These are phyloP conservation scores for Arthrobotrys conoides DNA, from an alignment of 2,329 filamentous ascomycete species.

Conservation along the genomic window DNA sequence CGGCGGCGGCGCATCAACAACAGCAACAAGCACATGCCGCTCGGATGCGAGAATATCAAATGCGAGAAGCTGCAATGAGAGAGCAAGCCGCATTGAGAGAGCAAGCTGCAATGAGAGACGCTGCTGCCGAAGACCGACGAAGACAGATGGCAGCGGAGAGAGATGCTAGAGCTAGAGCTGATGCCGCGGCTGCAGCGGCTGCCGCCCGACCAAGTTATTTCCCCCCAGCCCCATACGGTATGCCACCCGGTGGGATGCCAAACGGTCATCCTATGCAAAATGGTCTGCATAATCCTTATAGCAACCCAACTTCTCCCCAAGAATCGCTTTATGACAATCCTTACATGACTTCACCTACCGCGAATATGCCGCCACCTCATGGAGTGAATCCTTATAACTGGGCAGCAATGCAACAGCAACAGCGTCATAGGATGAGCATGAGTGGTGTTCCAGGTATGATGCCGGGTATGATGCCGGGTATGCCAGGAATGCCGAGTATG, in stretches of 20 bases:
- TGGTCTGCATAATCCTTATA: slow-evolving; percentile 48
- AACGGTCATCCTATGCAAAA: slow-evolving; percentile 50
- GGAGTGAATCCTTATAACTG: slow-evolving; percentile 51
- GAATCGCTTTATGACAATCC: slow-evolving; percentile 47
- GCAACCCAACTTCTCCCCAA: slow-evolving; percentile 39
- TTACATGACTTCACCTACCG: slow-evolving; percentile 43
- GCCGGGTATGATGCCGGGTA: slow-evolving; percentile 12
- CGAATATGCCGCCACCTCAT: slow-evolving; percentile 26
- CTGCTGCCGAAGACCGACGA: slow-evolving; percentile 52
- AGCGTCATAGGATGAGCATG: slow-evolving; percentile 47
- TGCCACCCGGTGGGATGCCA: slow-evolving; percentile 28
- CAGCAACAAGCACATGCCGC: slow-evolving; percentile 52
- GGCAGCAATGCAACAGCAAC: slow-evolving; percentile 42
- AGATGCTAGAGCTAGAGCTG: slow-evolving; percentile 31
- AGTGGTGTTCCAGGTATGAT: slow-evolving; percentile 26
- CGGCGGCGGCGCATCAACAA: slow-evolving; percentile 42
- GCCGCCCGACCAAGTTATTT: slow-evolving; percentile 36
- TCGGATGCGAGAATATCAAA: slow-evolving; percentile 34
- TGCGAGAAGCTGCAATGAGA: slow-evolving; percentile 32
- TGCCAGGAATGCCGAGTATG: slow-evolving; percentile 34
- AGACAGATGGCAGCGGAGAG: slow-evolving; percentile 36
- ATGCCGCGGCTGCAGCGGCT: slow-evolving; percentile 37
- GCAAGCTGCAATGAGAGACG: slow-evolving; percentile 30
- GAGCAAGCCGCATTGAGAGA: too few species aligned
- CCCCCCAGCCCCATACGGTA: slow-evolving; percentile 39